Base-by-base conservation (phyloP, 768 basidiomycete species). In the Cyclocybe aegerita region DNA sequence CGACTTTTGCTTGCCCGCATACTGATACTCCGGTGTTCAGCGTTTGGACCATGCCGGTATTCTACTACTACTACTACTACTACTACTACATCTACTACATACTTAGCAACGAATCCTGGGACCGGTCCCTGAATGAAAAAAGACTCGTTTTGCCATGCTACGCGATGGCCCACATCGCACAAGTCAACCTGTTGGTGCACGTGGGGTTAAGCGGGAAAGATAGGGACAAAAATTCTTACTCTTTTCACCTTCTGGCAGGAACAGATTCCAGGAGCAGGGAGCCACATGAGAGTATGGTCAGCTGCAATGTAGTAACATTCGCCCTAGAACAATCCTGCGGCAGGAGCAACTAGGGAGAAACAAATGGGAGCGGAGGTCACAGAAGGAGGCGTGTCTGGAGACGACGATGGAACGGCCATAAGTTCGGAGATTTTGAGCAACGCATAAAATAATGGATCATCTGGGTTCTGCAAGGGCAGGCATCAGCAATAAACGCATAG, bases 181-280 rank as follows among this genome's bases (percentile, higher is more conserved):
- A n/a, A n/a, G n/a, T n/a, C n/a, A n/a, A n/a, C n/a, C n/a, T n/a
- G 23, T 23, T 2, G 23, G 23, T 23, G 23, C 4, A 23, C 23
- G 23, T 4, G 23, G 23, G 23, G 23, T 23, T 23, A 23, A 23
- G 23, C 23, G 23, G 4, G 2, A 23, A 16, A 90, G 65, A 34
- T 88, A 71, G 33, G 89, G 80, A 59, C 82, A 84, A 39, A 83
- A 82, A 61, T 92, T 89, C 65, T 81, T 85, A 38, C 78, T 70
- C 78, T 53, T 90, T 53, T 90, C 88, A 8, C 68, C 75, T 40
- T 82, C 80, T n/a, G 77, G 69, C 79, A 78, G 84, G 8, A 71
- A 63, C 36, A 68, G 61, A 49, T 77, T 73, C 86, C 86, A 90
- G 4, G 81, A 4, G 86, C 82, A 48, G 74, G 70, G 5, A 74